A percentile compares a stretch with the other conserved stretches of the same genome.
phyloP scores from a whole-genome alignment of 2,329 filamentous ascomycete genomes.

The Sarocladiaceae sp. region DNA sequence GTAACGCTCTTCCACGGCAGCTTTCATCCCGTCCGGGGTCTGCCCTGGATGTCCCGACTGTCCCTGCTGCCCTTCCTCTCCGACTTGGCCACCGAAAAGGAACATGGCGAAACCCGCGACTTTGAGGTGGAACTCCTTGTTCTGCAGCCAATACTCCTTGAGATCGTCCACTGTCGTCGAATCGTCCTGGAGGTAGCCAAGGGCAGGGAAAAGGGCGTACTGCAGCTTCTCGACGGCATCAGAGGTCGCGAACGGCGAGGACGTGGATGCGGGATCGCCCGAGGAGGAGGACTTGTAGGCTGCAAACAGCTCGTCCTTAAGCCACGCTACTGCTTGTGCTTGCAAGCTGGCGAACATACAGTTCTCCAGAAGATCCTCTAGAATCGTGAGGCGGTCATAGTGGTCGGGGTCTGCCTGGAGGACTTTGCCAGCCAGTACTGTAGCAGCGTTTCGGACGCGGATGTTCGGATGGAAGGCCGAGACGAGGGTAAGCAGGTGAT shows the following conservation, averaged over 20 bases:
- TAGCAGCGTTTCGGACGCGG: slow-evolving; percentile 48
- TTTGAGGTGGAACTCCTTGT: slow-evolving; percentile 50
- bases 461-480: slow-evolving; percentile 51
- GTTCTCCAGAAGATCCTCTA: slow-evolving; percentile 59
- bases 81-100: slow-evolving; percentile 39
- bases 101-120: slow-evolving; percentile 56
- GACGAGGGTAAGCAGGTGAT: slow-evolving; percentile 52
- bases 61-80: slow-evolving; percentile 29
- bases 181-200: slow-evolving; percentile 38
- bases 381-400: slow-evolving; percentile 51
- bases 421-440: slow-evolving; percentile 43
- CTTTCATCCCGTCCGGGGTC: slow-evolving; percentile 5
- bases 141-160: slow-evolving; percentile 45
- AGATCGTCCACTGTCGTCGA: slow-evolving; percentile 26
- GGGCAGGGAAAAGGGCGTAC: slow-evolving; percentile 54
- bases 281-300: slow-evolving; percentile 28
- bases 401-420: slow-evolving; percentile 55
- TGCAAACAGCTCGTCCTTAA: slow-evolving; percentile 54
- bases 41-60: slow-evolving; percentile 2
- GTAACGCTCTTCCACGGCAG: slow-evolving; percentile 1
- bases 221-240: slow-evolving; percentile 55
- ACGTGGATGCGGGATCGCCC: neutral
- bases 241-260: slow-evolving; percentile 38
- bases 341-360: slow-evolving; percentile 58
- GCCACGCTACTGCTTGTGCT: slow-evolving; percentile 56